Conservation (phyloP, 2,329 filamentous ascomycete genomes). For the Neospermospora avenae region DNA sequence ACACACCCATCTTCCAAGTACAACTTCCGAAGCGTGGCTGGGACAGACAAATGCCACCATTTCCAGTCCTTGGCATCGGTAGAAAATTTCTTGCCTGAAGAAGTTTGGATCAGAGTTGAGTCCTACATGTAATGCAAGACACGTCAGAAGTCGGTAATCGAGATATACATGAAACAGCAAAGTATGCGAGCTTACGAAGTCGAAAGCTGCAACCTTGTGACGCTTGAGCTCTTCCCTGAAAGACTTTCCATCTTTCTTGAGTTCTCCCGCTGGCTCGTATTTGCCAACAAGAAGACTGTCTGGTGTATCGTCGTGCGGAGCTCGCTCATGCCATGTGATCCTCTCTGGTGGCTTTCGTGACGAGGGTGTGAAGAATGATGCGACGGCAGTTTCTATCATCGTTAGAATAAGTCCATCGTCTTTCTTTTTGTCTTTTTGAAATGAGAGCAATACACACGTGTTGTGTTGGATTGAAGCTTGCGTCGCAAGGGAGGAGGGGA, state of each 20-base stretch:
- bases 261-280: conserved; percentile 50
- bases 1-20: conserved; percentile 62
- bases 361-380: conserved; percentile 82
- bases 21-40: conserved; percentile 62
- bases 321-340: conserved; percentile 67
- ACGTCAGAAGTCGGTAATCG: conserved; percentile 1
- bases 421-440: not conserved
- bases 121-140: conserved; percentile 51
- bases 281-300: conserved; percentile 71
- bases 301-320: conserved; percentile 46
- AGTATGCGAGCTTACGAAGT: conserved; percentile 47
- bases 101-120: conserved; percentile 77
- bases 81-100: conserved; percentile 77
- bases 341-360: conserved; percentile 81
- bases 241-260: conserved; percentile 36
- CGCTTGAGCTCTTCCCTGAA: conserved; percentile 35
- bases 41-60: conserved; percentile 82
- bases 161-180: not conserved
- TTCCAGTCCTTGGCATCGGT: conserved; percentile 78
- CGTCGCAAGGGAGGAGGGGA: conserved; percentile 36
- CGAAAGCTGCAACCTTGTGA: conserved; percentile 68
- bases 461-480: conserved; percentile 37
- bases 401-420: conserved; percentile 14
- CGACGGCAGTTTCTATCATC: conserved; percentile 60
- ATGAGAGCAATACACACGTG: conserved; percentile 33